Conservation (phyloP, 78 protist genomes). For the Speleostelium caveatum region DNA sequence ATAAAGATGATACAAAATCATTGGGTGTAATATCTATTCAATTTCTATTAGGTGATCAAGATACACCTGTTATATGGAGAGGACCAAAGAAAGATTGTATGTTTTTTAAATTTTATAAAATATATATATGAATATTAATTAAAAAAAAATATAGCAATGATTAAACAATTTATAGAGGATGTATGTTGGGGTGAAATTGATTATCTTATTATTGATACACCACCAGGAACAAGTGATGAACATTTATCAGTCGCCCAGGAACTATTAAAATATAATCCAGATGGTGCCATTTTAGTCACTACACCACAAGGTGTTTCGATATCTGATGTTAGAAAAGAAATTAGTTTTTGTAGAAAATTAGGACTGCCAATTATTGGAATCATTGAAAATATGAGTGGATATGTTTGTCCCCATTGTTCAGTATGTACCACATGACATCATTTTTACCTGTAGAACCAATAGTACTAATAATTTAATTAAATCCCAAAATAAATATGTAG, state of each 20-base stretch:
- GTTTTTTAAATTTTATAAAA: neutral
- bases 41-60: conserved; percentile 88
- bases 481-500: neutral
- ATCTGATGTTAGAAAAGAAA: conserved; percentile 94
- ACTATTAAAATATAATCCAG: conserved; percentile 67
- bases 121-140: neutral
- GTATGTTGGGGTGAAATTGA: conserved; percentile 93
- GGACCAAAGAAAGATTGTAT: conserved; percentile 93
- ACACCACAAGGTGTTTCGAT: conserved; percentile 94
- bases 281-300: conserved; percentile 94
- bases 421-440: no score
- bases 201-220: conserved; percentile 94
- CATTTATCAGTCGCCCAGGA: conserved; percentile 86
- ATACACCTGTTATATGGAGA: conserved; percentile 97
- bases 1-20: conserved; percentile 73
- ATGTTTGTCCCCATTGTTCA: conserved; percentile 96
- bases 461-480: neutral
- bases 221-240: conserved; percentile 96
- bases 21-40: conserved; percentile 97
- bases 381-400: conserved; percentile 99
- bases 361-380: conserved; percentile 95
- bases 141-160: conserved; percentile 68
- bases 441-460: no score
- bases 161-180: conserved; percentile 88
- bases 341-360: conserved; percentile 94